Evolutionary conservation across 306 rosid genomes (phyloP).

Genomic region (Trifolium pratense): DNA sequence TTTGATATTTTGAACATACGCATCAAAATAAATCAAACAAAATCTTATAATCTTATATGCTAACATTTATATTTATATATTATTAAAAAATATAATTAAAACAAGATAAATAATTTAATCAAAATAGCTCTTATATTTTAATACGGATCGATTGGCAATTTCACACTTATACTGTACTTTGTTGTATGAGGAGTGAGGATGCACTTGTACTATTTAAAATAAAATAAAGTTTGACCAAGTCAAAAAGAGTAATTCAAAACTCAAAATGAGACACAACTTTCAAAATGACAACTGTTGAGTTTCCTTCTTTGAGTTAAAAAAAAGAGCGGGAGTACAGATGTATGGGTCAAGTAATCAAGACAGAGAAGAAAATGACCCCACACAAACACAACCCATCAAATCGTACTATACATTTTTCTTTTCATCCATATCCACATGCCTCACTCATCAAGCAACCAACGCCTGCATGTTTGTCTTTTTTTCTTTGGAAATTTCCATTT

Average conservation of each 20-base stretch:
- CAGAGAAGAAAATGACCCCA: conserved; percentile 3
- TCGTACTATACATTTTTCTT: not conserved
- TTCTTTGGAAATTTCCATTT: conserved; percentile 7
- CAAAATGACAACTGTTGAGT: conserved; percentile 38
- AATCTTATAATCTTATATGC: too few relatives aligned
- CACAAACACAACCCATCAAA: conserved; percentile 22
- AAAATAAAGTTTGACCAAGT: conserved; percentile 24
- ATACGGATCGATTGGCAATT: too few relatives aligned
- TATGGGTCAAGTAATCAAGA: conserved; percentile 35
- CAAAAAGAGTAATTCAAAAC: conserved; percentile 14
- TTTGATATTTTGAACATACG: too few relatives aligned
- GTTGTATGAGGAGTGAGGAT: not conserved
- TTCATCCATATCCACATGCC: not conserved
- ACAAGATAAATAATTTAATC: too few relatives aligned
- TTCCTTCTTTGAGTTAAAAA: conserved; percentile 32
- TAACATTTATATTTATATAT: too few relatives aligned
- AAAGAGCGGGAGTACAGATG: conserved; percentile 47
- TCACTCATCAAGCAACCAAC: conserved; percentile 29
- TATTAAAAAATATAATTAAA: too few relatives aligned
- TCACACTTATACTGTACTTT: not conserved
- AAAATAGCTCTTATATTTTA: too few relatives aligned
- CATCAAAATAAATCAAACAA: too few relatives aligned
- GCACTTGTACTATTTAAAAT: too few relatives aligned
- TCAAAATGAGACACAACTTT: conserved; percentile 27
- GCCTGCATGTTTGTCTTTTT: conserved; percentile 29